These are phyloP conservation scores for Bauhinia variegata DNA, from an alignment of 306 rosid species.

Conservation along the genomic window DNA sequence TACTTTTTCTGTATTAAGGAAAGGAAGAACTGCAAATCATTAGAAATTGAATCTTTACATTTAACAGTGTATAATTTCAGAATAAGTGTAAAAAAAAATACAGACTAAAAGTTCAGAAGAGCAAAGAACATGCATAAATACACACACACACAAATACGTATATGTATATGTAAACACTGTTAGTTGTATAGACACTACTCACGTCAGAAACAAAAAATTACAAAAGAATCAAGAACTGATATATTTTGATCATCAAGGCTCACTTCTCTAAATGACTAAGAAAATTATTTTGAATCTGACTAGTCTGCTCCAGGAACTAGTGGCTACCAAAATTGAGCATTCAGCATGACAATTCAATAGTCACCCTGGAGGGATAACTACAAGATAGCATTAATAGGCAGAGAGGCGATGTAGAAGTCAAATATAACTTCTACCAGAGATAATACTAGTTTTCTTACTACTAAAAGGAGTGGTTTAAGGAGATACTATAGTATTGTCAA, in stretches of 20 bases:
- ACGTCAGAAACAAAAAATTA: background rate
- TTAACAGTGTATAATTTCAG: background rate
- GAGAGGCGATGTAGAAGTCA: background rate
- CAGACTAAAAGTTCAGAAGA: background rate
- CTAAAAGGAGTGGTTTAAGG: too few species aligned
- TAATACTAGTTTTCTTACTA: too few species aligned
- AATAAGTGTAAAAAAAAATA: background rate
- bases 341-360: constrained; percentile 10
- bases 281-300: background rate
- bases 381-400: background rate
- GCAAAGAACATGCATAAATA: too few species aligned
- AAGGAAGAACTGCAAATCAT: background rate
- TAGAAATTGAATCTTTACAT: background rate
- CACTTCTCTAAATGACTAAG: background rate
- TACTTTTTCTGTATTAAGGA: constrained; percentile 23
- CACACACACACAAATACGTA: too few species aligned
- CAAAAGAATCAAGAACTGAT: background rate
- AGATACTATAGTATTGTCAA: too few species aligned
- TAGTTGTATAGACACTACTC: background rate
- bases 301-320: background rate
- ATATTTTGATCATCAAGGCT: background rate
- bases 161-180: too few species aligned
- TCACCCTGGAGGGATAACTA: background rate
- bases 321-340: background rate
- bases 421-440: too few species aligned